Base-by-base conservation (phyloP, 176 grass and related monocot genomes). In the Phragmites australis region DNA sequence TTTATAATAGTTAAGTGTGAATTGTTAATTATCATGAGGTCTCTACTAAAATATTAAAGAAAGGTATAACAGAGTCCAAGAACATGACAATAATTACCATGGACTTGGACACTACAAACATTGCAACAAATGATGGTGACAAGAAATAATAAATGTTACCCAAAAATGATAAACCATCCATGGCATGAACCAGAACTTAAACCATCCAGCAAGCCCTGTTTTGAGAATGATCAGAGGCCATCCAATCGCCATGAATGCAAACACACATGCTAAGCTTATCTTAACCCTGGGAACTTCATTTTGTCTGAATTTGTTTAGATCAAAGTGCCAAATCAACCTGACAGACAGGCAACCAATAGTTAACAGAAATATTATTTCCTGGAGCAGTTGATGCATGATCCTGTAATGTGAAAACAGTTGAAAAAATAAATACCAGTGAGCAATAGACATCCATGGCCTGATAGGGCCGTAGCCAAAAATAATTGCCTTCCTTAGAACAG, bases 131-230 rank as follows among this genome's bases (percentile, higher is more conserved):
- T 31, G 2, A 75, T 60, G 43, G 10, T 31, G 48, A 53, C 19
- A 15, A 26, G 76, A 57, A 70, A 84, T 43, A 19, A 82, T 45
- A 76, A 76, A 76, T 29, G 27, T 76, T 93, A 95, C 96, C 96
- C 96, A 98, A 86, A 98, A 98, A 65, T 98, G 96, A 92, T 98
- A 98, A 83, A 89, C 88, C 56, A 98, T 70, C 88, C 88, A 98
- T 63, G 96, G 96, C 96, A 98, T 93, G 67, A 98, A 92, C 96
- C 96, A 98, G 75, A 98, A 95, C 71, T 91, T 93, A 68, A 98
- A 93, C 96, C 96, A 98, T 78, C 96, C 96, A 65, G 58, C 67
- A 65, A 95, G 74, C 37, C 96, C 92, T 32, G 90, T 70, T 85
- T 93, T 91, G 42, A 88, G 81, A 89, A 98, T 89, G 84, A 98